Percentiles rank a stretch among this genome's conserved stretches.
phyloP scores from a whole-genome alignment of 768 basidiomycete species.

The Leucogyrophana mollusca region DNA sequence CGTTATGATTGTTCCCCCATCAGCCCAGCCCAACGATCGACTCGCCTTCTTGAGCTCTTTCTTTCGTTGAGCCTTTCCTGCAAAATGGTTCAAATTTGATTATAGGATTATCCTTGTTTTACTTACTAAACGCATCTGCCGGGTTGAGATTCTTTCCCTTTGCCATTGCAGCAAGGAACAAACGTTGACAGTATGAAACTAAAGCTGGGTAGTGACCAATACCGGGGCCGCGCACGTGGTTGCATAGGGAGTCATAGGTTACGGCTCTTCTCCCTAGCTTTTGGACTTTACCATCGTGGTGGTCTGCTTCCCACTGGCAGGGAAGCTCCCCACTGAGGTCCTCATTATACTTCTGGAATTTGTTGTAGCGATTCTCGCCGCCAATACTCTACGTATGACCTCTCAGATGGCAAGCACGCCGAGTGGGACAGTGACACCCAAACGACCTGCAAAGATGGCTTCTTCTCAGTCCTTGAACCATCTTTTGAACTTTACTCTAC shows the following conservation, averaged over 20 bases:
- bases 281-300: constrained; percentile 12
- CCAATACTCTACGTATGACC: constrained; percentile 22
- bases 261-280: neutral
- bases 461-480: constrained; percentile 70
- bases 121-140: constrained; percentile 89
- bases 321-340: constrained; percentile 39
- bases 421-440: constrained; percentile 39
- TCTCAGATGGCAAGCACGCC: constrained; percentile 23
- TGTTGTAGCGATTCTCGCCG: constrained; percentile 8
- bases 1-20: constrained; percentile 5
- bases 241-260: constrained; percentile 17
- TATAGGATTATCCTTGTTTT: neutral
- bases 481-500: constrained; percentile 91
- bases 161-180: constrained; percentile 48
- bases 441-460: constrained; percentile 68
- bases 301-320: constrained; percentile 45
- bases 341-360: neutral
- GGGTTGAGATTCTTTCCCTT: constrained; percentile 89
- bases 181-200: neutral
- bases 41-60: constrained; percentile 94
- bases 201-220: neutral
- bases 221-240: constrained; percentile 24
- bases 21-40: neutral
- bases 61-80: constrained; percentile 90
- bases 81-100: constrained; percentile 1